Base-by-base conservation (phyloP, 2,329 filamentous ascomycete species). In the Trichophyton benhamiae region DNA sequence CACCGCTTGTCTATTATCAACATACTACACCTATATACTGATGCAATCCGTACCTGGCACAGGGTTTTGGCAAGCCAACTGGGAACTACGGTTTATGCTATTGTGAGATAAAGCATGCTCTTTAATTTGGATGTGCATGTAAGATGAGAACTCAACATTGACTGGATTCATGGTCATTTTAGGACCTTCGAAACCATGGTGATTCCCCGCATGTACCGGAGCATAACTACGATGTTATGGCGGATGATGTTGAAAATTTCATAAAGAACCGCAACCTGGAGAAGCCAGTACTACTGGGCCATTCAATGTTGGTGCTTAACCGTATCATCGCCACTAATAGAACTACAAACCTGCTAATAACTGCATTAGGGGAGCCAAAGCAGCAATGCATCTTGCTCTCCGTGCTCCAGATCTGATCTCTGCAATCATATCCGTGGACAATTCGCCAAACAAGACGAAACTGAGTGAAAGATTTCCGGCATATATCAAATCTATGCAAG, bases 141-240 rank as follows among this genome's bases (percentile, higher is more conserved):
- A 15, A 5, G 30, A 33, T 6, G 46, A 36, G 22, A 44, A 25
- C n/a, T 20, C 42, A 59, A 48, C 49, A 58, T 33, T 60, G 57
- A 36, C 30, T 25, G 48, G 30, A 22, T 41, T 15, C 20, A 11
- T 52, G 11, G 17, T 11, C 9, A 25, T 49, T 20, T 20, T 63
- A 89, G 87, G 91, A 96, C 73, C 82, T 95, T 30, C 84, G 91
- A 68, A 96, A 96, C 72, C 91, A 96, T 76, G 91, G 91, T 69
- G 88, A 95, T 58, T 94, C 89, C 1, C 88, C 88, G 0, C 91
- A 96, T 72, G 72, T 83, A 63, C 76, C 78, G 0, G 77, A 76
- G 0, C 91, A 96, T 74, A 84, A 90, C 75, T 96, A 96, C 72
- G 72, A 75, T 1, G 80, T 83, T 57, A 89, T 96, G 81, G 88